Percentiles rank a stretch among this genome's conserved stretches.
Conservation (phyloP, 2,329 filamentous ascomycete species). For the Phialocephala sp. region DNA sequence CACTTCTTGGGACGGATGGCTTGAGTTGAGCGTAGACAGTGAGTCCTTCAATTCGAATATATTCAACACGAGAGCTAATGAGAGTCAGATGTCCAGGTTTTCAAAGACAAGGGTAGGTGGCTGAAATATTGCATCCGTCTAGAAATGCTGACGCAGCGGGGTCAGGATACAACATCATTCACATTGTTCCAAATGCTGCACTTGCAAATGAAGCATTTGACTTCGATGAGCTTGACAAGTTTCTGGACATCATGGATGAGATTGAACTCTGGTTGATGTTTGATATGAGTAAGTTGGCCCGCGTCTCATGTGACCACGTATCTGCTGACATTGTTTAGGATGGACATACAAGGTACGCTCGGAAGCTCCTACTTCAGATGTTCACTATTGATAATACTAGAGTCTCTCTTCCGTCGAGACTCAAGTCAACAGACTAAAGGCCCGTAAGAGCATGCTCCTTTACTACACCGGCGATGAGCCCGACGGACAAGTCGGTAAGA, state of each 20-base stretch:
- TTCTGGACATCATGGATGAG: constrained; percentile 49
- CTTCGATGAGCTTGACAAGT: constrained; percentile 44
- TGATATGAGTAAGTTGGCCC: constrained; percentile 48
- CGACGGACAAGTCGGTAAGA: constrained; percentile 42
- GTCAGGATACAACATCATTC: constrained; percentile 27
- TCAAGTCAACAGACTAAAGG: constrained; percentile 29
- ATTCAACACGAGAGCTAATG: neutral
- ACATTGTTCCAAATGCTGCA: constrained; percentile 44
- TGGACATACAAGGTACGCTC: constrained; percentile 22
- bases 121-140: too few relatives aligned
- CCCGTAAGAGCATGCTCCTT: constrained; percentile 50
- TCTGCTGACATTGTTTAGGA: constrained; percentile 19
- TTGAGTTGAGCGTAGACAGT: constrained; percentile 44
- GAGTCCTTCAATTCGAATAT: neutral
- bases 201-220: constrained; percentile 41
- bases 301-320: constrained; percentile 38
- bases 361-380: neutral
- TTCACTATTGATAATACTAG: neutral
- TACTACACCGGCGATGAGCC: constrained; percentile 59
- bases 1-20: constrained; percentile 47
- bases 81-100: constrained; percentile 38
- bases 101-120: constrained; percentile 40
- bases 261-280: constrained; percentile 52
- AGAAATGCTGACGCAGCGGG: neutral
- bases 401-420: constrained; percentile 44